Percentiles rank a stretch among this genome's conserved stretches.
Conservation (phyloP, 352 stramenopile species). For the Phytophthora hybrid region DNA sequence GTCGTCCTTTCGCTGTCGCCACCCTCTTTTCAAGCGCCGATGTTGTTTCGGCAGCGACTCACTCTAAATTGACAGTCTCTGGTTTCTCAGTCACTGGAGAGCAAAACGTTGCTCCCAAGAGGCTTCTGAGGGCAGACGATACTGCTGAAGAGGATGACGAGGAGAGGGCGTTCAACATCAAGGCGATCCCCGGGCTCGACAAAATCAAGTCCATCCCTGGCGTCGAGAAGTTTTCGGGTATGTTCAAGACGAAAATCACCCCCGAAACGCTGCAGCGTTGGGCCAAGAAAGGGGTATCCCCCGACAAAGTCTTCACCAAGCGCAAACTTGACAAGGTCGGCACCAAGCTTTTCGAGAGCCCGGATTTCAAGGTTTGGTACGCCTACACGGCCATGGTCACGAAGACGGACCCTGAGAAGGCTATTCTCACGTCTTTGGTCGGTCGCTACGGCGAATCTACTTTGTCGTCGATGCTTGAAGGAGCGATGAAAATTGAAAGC, state of each 20-base stretch:
- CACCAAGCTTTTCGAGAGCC: conserved; percentile 11
- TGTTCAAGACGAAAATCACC: conserved; percentile 17
- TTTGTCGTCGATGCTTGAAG: conserved; percentile 8
- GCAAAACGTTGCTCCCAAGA: neutral
- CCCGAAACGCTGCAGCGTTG: neutral
- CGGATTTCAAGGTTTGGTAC: conserved; percentile 14
- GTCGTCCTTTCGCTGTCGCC: neutral
- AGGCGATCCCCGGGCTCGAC: neutral
- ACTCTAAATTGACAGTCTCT: neutral
- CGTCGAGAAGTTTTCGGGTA: neutral
- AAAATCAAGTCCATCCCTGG: conserved; percentile 1
- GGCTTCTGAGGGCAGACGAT: conserved; percentile 8
- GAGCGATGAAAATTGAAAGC: neutral
- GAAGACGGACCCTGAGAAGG: conserved; percentile 5
- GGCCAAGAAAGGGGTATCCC: conserved; percentile 1
- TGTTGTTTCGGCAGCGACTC: neutral
- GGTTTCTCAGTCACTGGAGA: neutral
- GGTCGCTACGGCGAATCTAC: conserved; percentile 1
- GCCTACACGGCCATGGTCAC: conserved; percentile 1
- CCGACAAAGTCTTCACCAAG: conserved; percentile 1
- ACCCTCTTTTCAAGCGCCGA: neutral
- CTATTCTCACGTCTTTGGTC: neutral
- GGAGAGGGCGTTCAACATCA: conserved; percentile 10
- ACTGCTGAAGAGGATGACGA: neutral
- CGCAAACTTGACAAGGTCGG: conserved; percentile 14